Conservation (phyloP, 2,329 filamentous ascomycete genomes). For the Ophiostoma sp. region DNA sequence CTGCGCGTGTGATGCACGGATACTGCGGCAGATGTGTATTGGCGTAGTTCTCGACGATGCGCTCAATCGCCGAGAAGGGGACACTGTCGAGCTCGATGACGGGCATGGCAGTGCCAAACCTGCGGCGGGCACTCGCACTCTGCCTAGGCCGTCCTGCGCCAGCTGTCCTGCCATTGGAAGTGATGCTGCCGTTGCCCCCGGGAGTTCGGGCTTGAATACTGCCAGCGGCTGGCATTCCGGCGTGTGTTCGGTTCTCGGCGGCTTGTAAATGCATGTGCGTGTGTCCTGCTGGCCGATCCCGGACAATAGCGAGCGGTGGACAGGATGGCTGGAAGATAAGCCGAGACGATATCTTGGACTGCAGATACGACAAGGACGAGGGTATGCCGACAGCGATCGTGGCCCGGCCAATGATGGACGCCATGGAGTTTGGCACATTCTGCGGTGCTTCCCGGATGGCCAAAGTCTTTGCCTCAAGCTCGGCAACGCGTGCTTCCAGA, state of each 20-base stretch:
- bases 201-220: too few species aligned
- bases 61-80: not conserved
- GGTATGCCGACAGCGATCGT: not conserved
- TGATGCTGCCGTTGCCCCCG: too few species aligned
- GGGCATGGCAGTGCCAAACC: not conserved
- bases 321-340: not conserved
- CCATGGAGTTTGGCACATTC: not conserved
- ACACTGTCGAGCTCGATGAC: not conserved
- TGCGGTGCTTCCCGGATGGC: not conserved
- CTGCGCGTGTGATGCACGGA: not conserved
- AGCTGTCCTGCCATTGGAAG: not conserved
- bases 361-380: not conserved
- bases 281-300: not conserved
- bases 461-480: conserved; percentile 3
- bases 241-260: too few species aligned
- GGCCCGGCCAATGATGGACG: not conserved
- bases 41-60: conserved; percentile 1
- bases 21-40: not conserved
- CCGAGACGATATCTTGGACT: not conserved
- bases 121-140: not conserved
- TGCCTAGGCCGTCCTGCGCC: not conserved
- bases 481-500: not conserved
- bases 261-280: not conserved
- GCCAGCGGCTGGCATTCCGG: too few species aligned
- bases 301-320: not conserved